Conservation (phyloP, 371 early-diverging fungal species). For the Mucor lusitanicus region DNA sequence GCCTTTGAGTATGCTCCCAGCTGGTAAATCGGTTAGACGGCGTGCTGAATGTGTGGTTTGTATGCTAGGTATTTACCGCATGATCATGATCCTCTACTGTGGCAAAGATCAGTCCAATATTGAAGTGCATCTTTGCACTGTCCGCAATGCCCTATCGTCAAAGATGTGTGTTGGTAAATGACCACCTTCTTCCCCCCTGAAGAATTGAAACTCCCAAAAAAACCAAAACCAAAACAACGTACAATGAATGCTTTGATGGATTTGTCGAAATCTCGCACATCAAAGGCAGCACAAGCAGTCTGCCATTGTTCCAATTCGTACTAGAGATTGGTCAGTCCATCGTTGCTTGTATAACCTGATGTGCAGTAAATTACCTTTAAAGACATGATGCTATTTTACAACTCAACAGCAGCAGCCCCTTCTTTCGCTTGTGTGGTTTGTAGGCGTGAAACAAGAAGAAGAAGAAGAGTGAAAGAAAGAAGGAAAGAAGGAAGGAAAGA, state of each 20-base stretch:
- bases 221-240: slow-evolving; percentile 16
- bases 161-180: background rate
- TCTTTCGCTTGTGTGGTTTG: background rate
- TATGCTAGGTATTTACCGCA: slow-evolving; percentile 66
- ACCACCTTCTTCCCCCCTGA: background rate
- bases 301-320: slow-evolving; percentile 56
- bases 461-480: background rate
- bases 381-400: slow-evolving; percentile 7
- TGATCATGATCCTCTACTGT: slow-evolving; percentile 74
- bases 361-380: slow-evolving; percentile 9
- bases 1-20: slow-evolving; percentile 75
- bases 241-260: slow-evolving; percentile 47
- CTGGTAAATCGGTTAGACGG: slow-evolving; percentile 35
- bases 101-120: slow-evolving; percentile 85
- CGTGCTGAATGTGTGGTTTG: background rate
- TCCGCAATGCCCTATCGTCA: slow-evolving; percentile 79
- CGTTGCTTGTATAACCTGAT: background rate
- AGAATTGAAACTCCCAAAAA: background rate
- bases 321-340: slow-evolving; percentile 15
- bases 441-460: background rate
- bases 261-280: slow-evolving; percentile 40
- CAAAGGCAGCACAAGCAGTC: slow-evolving; percentile 47
- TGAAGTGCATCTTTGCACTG: slow-evolving; percentile 93
- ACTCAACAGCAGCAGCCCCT: background rate
- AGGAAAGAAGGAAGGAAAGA: background rate